phyloP scores from a whole-genome alignment of 2,329 filamentous ascomycete species.

The Phialophora chinensis region DNA sequence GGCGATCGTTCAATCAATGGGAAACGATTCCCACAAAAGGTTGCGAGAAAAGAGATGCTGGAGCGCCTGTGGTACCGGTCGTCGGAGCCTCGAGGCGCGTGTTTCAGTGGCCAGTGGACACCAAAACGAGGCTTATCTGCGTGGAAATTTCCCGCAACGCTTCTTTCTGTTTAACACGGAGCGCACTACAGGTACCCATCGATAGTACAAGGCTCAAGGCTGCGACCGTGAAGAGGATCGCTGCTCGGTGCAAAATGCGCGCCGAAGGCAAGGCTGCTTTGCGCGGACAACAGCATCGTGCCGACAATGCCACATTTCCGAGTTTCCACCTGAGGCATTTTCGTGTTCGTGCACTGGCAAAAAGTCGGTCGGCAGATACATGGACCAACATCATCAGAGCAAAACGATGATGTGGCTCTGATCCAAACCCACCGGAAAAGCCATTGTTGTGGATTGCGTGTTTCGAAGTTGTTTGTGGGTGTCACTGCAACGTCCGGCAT shows the following conservation, averaged over 20 bases:
- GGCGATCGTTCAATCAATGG: neutral
- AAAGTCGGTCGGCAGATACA: constrained; percentile 12
- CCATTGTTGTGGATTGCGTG: constrained; percentile 5
- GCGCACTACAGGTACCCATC: constrained; percentile 19
- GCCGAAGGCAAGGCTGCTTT: neutral
- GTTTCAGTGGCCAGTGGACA: constrained; percentile 19
- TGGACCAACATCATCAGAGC: neutral
- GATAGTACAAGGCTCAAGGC: constrained; percentile 8
- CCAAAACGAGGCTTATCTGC: constrained; percentile 2
- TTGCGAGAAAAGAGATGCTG: neutral
- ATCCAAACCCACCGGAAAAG: constrained; percentile 9
- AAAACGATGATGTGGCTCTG: constrained; percentile 12
- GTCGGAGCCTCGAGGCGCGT: constrained; percentile 11
- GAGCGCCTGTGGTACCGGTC: constrained; percentile 4
- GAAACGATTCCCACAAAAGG: neutral
- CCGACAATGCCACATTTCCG: neutral
- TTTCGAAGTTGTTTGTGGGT: constrained; percentile 16
- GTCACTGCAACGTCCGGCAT: constrained; percentile 4
- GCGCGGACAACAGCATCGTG: neutral
- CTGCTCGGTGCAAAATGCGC: constrained; percentile 3
- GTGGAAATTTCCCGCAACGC: constrained; percentile 25
- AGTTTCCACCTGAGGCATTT: constrained; percentile 17
- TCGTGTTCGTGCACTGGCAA: constrained; percentile 9
- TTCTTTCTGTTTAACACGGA: constrained; percentile 1
- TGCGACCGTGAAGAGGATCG: neutral